Evolutionary conservation across 768 basidiomycete species (phyloP), one percentile per base, ranked within the genome.

Genomic region (Suillus bovinus): DNA sequence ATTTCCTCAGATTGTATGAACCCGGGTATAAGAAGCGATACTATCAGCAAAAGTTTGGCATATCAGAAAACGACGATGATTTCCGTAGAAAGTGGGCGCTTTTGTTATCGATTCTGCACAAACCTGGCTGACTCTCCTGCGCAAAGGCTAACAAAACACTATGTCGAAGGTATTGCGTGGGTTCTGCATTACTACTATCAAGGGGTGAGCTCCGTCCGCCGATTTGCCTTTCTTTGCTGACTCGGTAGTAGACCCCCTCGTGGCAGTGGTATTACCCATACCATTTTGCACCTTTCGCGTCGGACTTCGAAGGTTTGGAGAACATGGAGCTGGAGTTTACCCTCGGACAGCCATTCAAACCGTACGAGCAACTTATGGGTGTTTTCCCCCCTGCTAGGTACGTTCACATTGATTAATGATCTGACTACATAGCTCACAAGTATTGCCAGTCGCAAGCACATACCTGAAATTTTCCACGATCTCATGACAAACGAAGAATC

Each of bases 181-280:
- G 97, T 99, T 2, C 76, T 99, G 63, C 88, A 90, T 63, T 99
- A 99, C 75, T 99, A 99, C 72, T 99, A 99, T 72, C 96, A 99
- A 83, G 97, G 97, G 69, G 95, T 97, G 75, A 64, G 86, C 76
- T 27, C 42, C 42, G 36, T 57, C 47, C 55, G 44, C 9, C 33
- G 14, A 22, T 47, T 5, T 59, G 24, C 63, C 17, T 24, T 63
- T 16, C 34, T 65, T 44, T 57, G n/a, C 57, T 58, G 50, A 42
- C 53, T 49, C 63, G 36, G 38, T 39, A 27, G 17, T 29, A 90
- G 93, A 86, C 92, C 9, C 91, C 93, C 4, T 97, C 96, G 3
- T 99, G 96, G 96, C 87, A 95, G 70, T 99, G 97, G 97, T 99
- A 90, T 78, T 99, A 98, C 74, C 97, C 97, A 1, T 96, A 91